Base-by-base conservation (phyloP, 306 rosid genomes). In the Quercus robur region DNA sequence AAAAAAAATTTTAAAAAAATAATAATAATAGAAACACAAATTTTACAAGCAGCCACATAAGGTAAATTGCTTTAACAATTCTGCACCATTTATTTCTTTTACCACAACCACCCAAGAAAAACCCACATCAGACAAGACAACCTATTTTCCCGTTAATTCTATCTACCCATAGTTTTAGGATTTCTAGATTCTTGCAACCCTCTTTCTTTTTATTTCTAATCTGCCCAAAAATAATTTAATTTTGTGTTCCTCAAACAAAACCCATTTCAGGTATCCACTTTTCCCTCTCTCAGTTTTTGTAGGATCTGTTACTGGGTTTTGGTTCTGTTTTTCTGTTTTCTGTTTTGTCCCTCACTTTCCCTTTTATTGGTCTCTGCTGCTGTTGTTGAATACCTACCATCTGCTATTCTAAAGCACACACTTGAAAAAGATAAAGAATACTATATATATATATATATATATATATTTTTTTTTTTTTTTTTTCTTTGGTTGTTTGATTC, bases 201-300 rank as follows among this genome's bases (percentile, higher is more conserved):
- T 25, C 54, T 57, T 14, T 21, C 3, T 3, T 51, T 68, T 28
- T 73, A 56, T 70, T 70, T 56, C 7, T 55, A 54, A 13, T 19
- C 31, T 70, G 8, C 66, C 58, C 68, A 10, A 73, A 70, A 55
- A 10, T 64, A 17, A 3, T 67, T 73, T 12, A 67, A 26, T 79
- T 74, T 57, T 67, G 20, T 18, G 54, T 81, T 81, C 80, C 70
- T 70, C 41, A 76, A 25, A 63, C 73, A 81, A 38, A 79, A 63
- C 70, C 82, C 76, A 57, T 84, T 85, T 83, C 78, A 72, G 75
- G 74, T 55, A 26, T 55, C 75, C 88, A 63, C 5, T 23, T 75
- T 81, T 35, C 77, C 59, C 58, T 69, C 68, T 19, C 26, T 49
- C 49, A 23, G 23, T 75, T 30, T 79, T 69, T 59, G 46, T 77